Conservation (phyloP, 345 rosid species). For the Odontarrhena argentea region DNA sequence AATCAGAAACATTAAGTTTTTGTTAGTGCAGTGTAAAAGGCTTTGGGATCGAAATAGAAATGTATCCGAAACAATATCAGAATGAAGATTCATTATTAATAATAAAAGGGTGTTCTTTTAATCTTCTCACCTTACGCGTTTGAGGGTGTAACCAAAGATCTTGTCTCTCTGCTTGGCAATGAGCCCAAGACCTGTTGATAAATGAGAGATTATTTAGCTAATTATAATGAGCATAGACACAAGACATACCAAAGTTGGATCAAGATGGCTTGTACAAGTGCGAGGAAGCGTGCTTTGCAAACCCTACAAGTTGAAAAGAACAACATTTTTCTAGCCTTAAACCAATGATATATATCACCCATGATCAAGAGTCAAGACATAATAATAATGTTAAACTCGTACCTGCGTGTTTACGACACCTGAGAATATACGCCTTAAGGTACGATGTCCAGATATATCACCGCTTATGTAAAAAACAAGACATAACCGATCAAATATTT, state of each 20-base stretch:
- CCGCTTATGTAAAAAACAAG: conserved; percentile 48
- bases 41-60: no score
- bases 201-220: background rate
- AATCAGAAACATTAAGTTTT: no score
- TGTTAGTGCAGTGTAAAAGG: no score
- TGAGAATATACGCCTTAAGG: conserved; percentile 61
- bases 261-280: conserved; percentile 31
- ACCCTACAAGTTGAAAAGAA: conserved; percentile 23
- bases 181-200: background rate
- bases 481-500: background rate
- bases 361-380: background rate
- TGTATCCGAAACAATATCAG: no score
- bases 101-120: no score
- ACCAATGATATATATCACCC: background rate
- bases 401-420: conserved; percentile 86
- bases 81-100: no score
- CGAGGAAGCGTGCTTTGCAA: conserved; percentile 34
- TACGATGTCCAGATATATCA: conserved; percentile 78
- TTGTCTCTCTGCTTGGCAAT: conserved; percentile 14
- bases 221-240: background rate
- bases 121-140: background rate
- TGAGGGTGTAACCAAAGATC: conserved; percentile 16
- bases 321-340: background rate
- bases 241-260: conserved; percentile 35
- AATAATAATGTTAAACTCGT: background rate